Evolutionary conservation across 495 filamentous ascomycete genomes (phyloP), one percentile per base, ranked within the genome.

Genomic region (Daldinia grandis): DNA sequence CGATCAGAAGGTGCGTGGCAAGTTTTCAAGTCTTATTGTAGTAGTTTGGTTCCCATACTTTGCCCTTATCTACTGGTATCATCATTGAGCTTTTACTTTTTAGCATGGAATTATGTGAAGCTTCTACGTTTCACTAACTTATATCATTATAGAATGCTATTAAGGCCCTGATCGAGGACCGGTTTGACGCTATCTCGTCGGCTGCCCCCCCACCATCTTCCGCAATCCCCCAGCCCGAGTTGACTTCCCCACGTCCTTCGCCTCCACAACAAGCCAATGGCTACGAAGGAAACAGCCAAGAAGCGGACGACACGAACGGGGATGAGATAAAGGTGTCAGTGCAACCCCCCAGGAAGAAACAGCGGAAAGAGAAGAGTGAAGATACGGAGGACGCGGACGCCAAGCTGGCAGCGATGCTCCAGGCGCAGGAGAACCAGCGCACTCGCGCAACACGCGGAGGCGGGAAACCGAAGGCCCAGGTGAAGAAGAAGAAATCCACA

Each of bases 361-460:
- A 86, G 68, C 90, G 91, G 77, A 87, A 85, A 47, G 86, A 84
- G 63, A 79, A 76, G 73, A 79, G 75, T 31, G 61, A 69, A 44
- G 75, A 75, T 44, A 78, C 68, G 64, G 81, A 81, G 59, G 93
- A 97, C 62, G 92, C 92, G 47, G 95, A 98, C 78, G 94, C 94
- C 14, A 84, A 89, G 8, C 86, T 94, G 62, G 95, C 95, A 2
- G 93, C 93, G 3, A 89, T 90, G 76, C 84, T 99, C 30, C 95
- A 99, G 80, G 95, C 93, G 2, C 91, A 97, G 79, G 93, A 95
- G 83, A 97, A 98, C 77, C 82, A 87, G 63, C 81, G 81, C 27
- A 89, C 86, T 21, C 86, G 94, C 19, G 83, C 90, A 17, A 97
- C 93, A 0, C 84, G 94, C 35, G 86, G 86, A 7, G 92, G 89